These are phyloP conservation scores for Ganoderma sinense DNA, from an alignment of 1,284 basidiomycete genomes.

Conservation along the genomic window DNA sequence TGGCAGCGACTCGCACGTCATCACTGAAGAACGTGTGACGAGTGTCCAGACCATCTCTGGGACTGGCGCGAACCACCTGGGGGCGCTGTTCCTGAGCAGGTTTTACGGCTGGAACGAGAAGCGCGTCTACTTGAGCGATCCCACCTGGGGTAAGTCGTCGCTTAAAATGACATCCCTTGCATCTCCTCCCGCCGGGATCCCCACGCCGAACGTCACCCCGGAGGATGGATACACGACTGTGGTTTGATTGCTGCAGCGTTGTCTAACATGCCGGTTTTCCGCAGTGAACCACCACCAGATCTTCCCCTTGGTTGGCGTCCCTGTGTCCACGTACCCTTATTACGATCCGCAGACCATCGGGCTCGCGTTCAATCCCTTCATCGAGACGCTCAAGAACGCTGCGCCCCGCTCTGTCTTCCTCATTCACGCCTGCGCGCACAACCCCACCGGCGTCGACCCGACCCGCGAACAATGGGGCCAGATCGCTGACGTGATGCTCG, in stretches of 20 bases:
- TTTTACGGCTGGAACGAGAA: constrained; percentile 81
- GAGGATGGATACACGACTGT: constrained; percentile 11
- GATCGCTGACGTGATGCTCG: constrained; percentile 79
- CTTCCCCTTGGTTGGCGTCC: constrained; percentile 85
- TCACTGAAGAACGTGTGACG: constrained; percentile 74
- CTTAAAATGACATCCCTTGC: neutral
- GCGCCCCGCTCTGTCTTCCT: constrained; percentile 86
- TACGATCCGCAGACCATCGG: constrained; percentile 92
- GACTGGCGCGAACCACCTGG: constrained; percentile 95
- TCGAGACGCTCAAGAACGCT: constrained; percentile 69
- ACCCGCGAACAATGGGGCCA: constrained; percentile 89
- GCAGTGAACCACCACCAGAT: constrained; percentile 92
- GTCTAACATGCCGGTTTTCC: constrained; percentile 6
- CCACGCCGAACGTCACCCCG: neutral
- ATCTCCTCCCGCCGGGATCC: constrained; percentile 1
- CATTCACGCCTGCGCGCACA: constrained; percentile 94
- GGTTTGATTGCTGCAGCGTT: constrained; percentile 15
- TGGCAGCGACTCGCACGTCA: constrained; percentile 75
- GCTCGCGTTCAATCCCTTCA: constrained; percentile 84
- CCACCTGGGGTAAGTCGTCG: constrained; percentile 85
- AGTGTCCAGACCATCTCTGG: constrained; percentile 95
- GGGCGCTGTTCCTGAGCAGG: constrained; percentile 85
- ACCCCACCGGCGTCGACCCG: constrained; percentile 96
- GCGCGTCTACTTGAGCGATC: constrained; percentile 85
- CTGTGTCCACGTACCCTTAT: constrained; percentile 86